These are phyloP conservation scores for Coemansia interrupta DNA, from an alignment of 192 early-diverging fungal genomes.

Conservation along the genomic window DNA sequence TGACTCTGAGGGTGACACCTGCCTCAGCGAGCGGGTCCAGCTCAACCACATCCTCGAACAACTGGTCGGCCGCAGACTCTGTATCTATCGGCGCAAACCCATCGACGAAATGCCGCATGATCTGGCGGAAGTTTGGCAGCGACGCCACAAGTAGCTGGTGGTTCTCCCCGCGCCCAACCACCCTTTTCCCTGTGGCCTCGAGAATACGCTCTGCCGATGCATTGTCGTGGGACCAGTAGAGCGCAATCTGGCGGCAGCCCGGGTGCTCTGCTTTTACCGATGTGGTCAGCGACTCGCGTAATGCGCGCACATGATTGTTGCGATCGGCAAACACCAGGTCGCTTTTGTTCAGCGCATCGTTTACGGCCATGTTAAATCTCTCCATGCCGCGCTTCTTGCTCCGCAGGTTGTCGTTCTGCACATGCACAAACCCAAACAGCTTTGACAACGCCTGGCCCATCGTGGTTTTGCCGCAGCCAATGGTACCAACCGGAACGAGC, in stretches of 20 bases:
- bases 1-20: slow-evolving; percentile 43
- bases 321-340: slow-evolving; percentile 77
- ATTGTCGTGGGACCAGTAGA: slow-evolving; percentile 74
- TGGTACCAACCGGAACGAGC: slow-evolving; percentile 69
- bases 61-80: slow-evolving; percentile 47
- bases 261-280: slow-evolving; percentile 57
- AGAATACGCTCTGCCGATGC: slow-evolving; percentile 46
- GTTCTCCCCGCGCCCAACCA: slow-evolving; percentile 66
- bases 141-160: slow-evolving; percentile 79
- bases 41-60: slow-evolving; percentile 60
- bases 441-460: slow-evolving; percentile 54
- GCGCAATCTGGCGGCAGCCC: slow-evolving; percentile 62
- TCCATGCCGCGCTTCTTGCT: slow-evolving; percentile 54
- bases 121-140: slow-evolving; percentile 54
- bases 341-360: slow-evolving; percentile 54
- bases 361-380: slow-evolving; percentile 59
- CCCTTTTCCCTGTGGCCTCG: slow-evolving; percentile 54
- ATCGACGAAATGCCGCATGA: slow-evolving; percentile 59
- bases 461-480: slow-evolving; percentile 75
- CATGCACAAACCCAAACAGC: slow-evolving; percentile 68
- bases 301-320: slow-evolving; percentile 63
- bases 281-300: slow-evolving; percentile 54
- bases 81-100: slow-evolving; percentile 57
- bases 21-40: slow-evolving; percentile 56
- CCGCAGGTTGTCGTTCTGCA: slow-evolving; percentile 79